These are phyloP conservation scores for Fraxinus sp. DNA, from an alignment of 305 asterid genomes.

Conservation along the genomic window DNA sequence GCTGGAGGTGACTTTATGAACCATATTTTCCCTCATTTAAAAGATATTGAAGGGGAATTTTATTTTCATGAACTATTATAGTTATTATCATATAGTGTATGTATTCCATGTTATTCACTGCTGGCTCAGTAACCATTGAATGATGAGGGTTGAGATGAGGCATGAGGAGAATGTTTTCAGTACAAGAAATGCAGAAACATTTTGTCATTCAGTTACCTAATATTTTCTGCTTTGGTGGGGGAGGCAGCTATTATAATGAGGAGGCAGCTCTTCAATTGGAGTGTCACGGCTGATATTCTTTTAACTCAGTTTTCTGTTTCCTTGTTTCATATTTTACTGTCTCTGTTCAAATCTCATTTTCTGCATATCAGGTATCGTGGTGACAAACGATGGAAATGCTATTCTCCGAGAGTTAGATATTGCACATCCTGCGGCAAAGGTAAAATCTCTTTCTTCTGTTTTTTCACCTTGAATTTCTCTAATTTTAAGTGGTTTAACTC, in stretches of 20 bases:
- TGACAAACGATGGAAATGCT: conserved; percentile 98
- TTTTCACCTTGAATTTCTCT: neutral
- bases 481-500: conserved; percentile 3
- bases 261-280: neutral
- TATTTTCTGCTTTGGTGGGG: neutral
- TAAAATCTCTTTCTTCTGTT: conserved; percentile 18
- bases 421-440: conserved; percentile 99
- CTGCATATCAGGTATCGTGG: conserved; percentile 69
- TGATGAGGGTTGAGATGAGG: neutral
- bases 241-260: neutral
- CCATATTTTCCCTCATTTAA: neutral
- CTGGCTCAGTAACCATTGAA: neutral
- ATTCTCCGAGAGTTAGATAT: conserved; percentile 91
- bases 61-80: neutral
- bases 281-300: neutral
- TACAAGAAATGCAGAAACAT: neutral
- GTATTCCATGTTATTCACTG: neutral
- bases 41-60: neutral
- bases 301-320: neutral
- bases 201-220: neutral
- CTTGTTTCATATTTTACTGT: neutral
- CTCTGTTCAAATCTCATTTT: neutral
- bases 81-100: neutral
- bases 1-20: conserved; percentile 38
- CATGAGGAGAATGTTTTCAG: neutral